A percentile compares a stretch with the other conserved stretches of the same genome.
phyloP scores from a whole-genome alignment of 1,284 basidiomycete genomes.

The Sporisorium exsertum region DNA sequence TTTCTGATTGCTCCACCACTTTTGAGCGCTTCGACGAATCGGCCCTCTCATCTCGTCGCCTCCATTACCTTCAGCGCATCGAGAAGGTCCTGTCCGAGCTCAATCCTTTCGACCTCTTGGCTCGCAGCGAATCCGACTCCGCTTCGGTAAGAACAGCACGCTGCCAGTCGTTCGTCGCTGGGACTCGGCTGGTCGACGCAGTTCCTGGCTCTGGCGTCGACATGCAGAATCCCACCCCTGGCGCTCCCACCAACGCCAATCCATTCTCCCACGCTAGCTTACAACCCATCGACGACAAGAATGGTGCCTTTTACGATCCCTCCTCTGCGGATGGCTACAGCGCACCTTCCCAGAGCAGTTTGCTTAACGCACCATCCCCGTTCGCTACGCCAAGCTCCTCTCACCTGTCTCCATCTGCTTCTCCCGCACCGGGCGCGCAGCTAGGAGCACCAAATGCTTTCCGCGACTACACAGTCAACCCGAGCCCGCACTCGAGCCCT shows the following conservation, averaged over 20 bases:
- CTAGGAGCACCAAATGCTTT: constrained; percentile 20
- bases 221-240: constrained; percentile 27
- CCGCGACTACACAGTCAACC: constrained; percentile 31
- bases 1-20: background rate
- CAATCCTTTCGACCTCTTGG: constrained; percentile 39
- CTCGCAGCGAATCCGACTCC: constrained; percentile 15
- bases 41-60: constrained; percentile 9
- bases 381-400: constrained; percentile 7
- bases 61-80: constrained; percentile 35
- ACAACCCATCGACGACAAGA: constrained; percentile 2
- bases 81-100: constrained; percentile 42
- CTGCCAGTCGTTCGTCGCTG: constrained; percentile 11
- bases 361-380: constrained; percentile 28
- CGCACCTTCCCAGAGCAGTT: constrained; percentile 29
- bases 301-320: constrained; percentile 45
- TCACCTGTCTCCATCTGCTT: constrained; percentile 11
- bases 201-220: constrained; percentile 14
- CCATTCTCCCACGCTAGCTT: constrained; percentile 4
- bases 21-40: background rate
- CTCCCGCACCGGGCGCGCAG: constrained; percentile 16
- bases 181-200: constrained; percentile 11
- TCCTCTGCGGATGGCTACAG: constrained; percentile 52
- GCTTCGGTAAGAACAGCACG: background rate
- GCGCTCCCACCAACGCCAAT: constrained; percentile 2
- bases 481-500: constrained; percentile 45